phyloP scores from a whole-genome alignment of 2,329 filamentous ascomycete genomes.

The Aspergillus luchuensis region DNA sequence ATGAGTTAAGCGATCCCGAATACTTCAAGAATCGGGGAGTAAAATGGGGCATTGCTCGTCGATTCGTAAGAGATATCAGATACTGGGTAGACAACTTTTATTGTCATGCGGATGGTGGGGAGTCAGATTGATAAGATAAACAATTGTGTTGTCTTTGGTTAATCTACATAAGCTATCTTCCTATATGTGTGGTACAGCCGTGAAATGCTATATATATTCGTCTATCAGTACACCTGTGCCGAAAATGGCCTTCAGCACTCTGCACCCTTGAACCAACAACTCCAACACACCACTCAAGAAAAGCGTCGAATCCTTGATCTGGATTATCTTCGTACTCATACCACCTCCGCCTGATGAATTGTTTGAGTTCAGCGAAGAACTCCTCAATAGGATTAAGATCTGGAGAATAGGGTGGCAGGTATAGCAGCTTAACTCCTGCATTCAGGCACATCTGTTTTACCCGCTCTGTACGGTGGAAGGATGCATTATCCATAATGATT shows the following conservation, averaged over 20 bases:
- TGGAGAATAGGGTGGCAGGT: constrained; percentile 39
- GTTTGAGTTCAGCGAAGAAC: constrained; percentile 41
- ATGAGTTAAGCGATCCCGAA: constrained; percentile 1
- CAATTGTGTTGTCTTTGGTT: too few species aligned
- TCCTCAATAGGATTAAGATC: constrained; percentile 42
- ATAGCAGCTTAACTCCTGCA: constrained; percentile 34
- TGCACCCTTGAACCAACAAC: constrained; percentile 26
- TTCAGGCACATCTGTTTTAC: constrained; percentile 32
- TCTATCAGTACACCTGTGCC: constrained; percentile 22
- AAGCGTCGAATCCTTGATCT: constrained; percentile 25
- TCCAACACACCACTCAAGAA: constrained; percentile 31
- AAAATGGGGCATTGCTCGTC: not conserved
- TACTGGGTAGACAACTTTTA: not conserved
- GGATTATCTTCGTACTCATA: constrained; percentile 20
- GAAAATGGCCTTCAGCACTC: constrained; percentile 31
- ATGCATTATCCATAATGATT: too few species aligned
- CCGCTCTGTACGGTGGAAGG: constrained; percentile 24
- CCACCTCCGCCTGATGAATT: constrained; percentile 36
- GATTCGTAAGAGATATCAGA: not conserved
- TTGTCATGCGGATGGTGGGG: not conserved
- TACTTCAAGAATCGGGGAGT: constrained; percentile 2
- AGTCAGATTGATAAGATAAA: not conserved
- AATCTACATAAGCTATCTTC: not conserved
- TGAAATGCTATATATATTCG: not conserved
- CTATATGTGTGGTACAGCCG: not conserved